Evolutionary conservation across 257 asterid species (phyloP).

Genomic region (Ocimum tenuiflorum): DNA sequence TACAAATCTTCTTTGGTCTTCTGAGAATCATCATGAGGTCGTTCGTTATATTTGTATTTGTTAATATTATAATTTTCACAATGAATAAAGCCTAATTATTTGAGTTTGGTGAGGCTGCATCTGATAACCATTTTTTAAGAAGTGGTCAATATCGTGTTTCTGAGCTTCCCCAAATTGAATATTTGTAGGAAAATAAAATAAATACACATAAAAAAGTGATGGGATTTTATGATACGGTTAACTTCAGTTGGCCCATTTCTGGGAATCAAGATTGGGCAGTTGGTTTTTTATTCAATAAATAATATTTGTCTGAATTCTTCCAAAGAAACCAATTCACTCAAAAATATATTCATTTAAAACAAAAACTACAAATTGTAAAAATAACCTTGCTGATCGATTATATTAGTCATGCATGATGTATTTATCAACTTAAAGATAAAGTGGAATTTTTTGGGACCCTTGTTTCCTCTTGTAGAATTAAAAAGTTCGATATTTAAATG

Average conservation of each 20-base stretch:
- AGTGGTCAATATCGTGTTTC: slow-evolving; percentile 12
- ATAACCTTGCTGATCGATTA: no score
- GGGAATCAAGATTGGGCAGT: slow-evolving; percentile 32
- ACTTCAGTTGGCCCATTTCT: slow-evolving; percentile 14
- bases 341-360: background rate
- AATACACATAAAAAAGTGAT: background rate
- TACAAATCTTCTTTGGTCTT: background rate
- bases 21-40: background rate
- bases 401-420: background rate
- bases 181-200: slow-evolving; percentile 10
- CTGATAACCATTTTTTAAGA: background rate
- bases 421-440: background rate
- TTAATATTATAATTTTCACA: background rate
- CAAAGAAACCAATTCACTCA: slow-evolving; percentile 9
- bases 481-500: background rate
- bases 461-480: background rate
- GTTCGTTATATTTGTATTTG: background rate
- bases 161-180: slow-evolving; percentile 32
- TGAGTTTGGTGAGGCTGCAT: slow-evolving; percentile 3
- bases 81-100: slow-evolving; percentile 7
- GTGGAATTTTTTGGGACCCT: background rate
- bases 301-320: slow-evolving; percentile 21
- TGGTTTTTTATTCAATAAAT: slow-evolving; percentile 22
- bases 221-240: slow-evolving; percentile 8
- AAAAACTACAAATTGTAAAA: no score